phyloP scores from a whole-genome alignment of 2,329 filamentous ascomycete genomes.

The Colletotrichum lini region DNA sequence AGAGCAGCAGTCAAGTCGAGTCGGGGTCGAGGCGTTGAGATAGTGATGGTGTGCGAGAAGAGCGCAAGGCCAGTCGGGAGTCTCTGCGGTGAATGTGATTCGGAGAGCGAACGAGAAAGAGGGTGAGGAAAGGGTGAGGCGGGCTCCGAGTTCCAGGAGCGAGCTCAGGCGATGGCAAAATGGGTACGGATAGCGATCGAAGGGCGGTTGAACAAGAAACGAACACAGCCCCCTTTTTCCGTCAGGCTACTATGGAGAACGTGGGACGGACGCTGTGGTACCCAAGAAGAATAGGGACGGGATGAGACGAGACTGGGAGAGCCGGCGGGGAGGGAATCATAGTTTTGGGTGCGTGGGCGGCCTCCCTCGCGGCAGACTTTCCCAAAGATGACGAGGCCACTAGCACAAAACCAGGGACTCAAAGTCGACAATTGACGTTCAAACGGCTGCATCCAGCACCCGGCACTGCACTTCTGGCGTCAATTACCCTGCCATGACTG shows the following conservation, averaged over 20 bases:
- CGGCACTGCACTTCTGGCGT: background rate
- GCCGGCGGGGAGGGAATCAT: background rate
- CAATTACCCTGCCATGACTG: conserved; percentile 7
- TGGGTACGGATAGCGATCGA: background rate
- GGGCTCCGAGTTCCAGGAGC: conserved; percentile 26
- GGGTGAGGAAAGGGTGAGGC: conserved; percentile 15
- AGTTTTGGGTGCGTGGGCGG: conserved; percentile 17
- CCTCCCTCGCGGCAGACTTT: conserved; percentile 6
- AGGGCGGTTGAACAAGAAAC: conserved; percentile 34
- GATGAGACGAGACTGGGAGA: conserved; percentile 26
- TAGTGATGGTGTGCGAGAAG: conserved; percentile 33
- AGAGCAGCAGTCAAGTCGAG: background rate
- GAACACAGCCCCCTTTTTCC: conserved; percentile 42
- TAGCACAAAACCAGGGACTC: background rate
- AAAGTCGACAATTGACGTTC: background rate
- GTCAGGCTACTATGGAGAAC: conserved; percentile 38
- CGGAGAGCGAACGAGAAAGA: too few relatives aligned
- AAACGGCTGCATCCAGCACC: background rate
- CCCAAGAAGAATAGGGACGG: conserved; percentile 16
- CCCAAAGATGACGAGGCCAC: conserved; percentile 3
- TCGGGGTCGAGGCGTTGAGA: background rate
- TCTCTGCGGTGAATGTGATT: conserved; percentile 19
- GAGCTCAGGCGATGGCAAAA: conserved; percentile 32
- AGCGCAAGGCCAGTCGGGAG: conserved; percentile 34
- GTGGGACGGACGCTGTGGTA: conserved; percentile 30